phyloP scores from a whole-genome alignment of 2,329 filamentous ascomycete genomes.

The Elsinoe arachidis region DNA sequence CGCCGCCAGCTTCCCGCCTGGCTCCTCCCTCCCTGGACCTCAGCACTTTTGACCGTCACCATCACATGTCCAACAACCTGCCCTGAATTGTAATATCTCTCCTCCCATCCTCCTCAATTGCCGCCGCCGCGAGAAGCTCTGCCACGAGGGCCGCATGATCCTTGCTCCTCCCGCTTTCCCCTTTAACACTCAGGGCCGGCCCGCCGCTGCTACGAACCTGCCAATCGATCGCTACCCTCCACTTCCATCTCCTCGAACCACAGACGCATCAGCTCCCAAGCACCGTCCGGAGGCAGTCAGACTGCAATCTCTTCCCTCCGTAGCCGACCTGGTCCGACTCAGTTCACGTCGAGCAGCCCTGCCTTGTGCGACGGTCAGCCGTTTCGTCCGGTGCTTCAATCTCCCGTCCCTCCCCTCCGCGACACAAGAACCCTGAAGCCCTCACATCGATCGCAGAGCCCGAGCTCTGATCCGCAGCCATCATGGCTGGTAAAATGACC shows the following conservation, averaged over 20 bases:
- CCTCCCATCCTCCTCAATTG: neutral
- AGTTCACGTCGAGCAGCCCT: neutral
- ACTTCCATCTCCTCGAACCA: conserved; percentile 1
- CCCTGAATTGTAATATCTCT: conserved; percentile 4
- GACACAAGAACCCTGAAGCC: neutral
- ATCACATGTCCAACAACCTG: neutral
- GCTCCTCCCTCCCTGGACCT: neutral
- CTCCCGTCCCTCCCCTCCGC: neutral
- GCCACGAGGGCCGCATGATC: conserved; percentile 6
- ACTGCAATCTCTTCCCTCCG: neutral
- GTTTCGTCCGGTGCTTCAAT: conserved; percentile 6
- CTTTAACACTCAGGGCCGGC: conserved; percentile 5
- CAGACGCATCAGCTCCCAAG: conserved; percentile 10
- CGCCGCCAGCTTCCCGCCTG: conserved; percentile 3
- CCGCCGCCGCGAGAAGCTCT: neutral
- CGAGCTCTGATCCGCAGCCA: conserved; percentile 6
- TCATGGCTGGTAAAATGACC: conserved; percentile 29
- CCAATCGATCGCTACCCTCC: conserved; percentile 8
- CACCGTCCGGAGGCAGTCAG: conserved; percentile 1
- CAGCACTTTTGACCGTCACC: neutral
- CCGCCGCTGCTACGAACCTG: conserved; percentile 6
- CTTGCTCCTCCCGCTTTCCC: conserved; percentile 10
- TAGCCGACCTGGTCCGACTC: neutral
- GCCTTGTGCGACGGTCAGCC: conserved; percentile 11
- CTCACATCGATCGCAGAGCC: neutral